Percentiles rank a stretch among this genome's conserved stretches.
phyloP scores from a whole-genome alignment of 345 rosid genomes.

The Heritiera littoralis region DNA sequence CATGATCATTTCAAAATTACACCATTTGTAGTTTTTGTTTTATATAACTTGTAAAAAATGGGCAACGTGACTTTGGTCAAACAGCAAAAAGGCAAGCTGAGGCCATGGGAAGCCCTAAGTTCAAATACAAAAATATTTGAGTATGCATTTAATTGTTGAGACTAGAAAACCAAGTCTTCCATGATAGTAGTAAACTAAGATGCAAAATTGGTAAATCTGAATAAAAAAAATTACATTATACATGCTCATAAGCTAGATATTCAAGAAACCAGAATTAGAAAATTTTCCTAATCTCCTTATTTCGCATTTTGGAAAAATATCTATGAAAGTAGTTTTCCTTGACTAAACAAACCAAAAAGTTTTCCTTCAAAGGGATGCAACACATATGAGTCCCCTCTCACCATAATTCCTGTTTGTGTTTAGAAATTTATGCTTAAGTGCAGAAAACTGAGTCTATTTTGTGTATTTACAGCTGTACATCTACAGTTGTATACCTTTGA shows the following conservation, averaged over 20 bases:
- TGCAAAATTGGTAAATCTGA: background rate
- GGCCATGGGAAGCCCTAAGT: background rate
- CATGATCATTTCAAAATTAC: background rate
- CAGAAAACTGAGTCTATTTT: too few species aligned
- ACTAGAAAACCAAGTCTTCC: background rate
- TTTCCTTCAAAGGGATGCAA: background rate
- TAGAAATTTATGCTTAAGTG: background rate
- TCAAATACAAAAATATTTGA: background rate
- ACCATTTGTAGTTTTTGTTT: background rate
- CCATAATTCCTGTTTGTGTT: background rate
- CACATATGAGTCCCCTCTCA: background rate
- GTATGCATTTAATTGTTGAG: background rate
- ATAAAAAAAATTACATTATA: background rate
- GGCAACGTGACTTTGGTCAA: background rate
- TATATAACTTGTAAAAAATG: background rate
- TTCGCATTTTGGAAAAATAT: background rate
- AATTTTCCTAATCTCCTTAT: background rate
- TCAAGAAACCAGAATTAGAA: background rate
- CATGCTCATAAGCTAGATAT: background rate
- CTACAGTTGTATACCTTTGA: too few species aligned
- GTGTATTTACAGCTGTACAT: too few species aligned
- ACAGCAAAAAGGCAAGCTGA: background rate
- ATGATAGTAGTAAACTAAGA: background rate
- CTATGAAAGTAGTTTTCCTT: background rate
- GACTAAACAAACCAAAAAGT: background rate